Conservation (phyloP, 1,139 yeast genomes). For the Insectozyma bohioensis region DNA sequence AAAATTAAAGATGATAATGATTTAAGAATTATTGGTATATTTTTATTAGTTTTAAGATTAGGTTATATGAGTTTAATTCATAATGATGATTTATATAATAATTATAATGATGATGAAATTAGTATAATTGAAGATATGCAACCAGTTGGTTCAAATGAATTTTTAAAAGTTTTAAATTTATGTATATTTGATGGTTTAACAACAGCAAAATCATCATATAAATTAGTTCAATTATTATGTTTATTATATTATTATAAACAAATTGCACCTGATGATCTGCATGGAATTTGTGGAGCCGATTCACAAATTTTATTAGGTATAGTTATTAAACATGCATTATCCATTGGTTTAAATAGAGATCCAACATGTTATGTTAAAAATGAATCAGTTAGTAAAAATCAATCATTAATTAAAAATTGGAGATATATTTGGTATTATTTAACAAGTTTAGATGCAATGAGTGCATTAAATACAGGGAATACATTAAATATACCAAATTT, state of each 20-base stretch:
- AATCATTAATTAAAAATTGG: slow-evolving; percentile 33
- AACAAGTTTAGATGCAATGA: slow-evolving; percentile 29
- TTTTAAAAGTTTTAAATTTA: slow-evolving; percentile 27
- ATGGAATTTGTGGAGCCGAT: slow-evolving; percentile 46
- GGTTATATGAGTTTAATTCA: slow-evolving; percentile 45
- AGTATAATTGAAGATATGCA: slow-evolving; percentile 30
- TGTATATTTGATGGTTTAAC: slow-evolving; percentile 34
- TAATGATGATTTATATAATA: slow-evolving; percentile 30
- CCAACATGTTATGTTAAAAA: slow-evolving; percentile 35
- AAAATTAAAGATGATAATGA: slow-evolving; percentile 33
- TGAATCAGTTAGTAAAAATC: slow-evolving; percentile 30
- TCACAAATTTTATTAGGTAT: slow-evolving; percentile 40
- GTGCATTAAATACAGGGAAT: slow-evolving; percentile 37
- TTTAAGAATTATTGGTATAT: slow-evolving; percentile 31
- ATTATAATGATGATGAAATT: slow-evolving; percentile 29
- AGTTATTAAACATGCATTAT: slow-evolving; percentile 39
- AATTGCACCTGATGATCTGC: slow-evolving; percentile 44
- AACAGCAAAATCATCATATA: slow-evolving; percentile 31
- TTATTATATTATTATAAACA: slow-evolving; percentile 37
- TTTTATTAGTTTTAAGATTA: slow-evolving; percentile 32
- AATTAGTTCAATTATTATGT: slow-evolving; percentile 33
- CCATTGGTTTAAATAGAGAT: slow-evolving; percentile 47
- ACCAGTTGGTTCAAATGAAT: slow-evolving; percentile 23
- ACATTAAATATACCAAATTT: slow-evolving; percentile 27
- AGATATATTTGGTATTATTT: slow-evolving; percentile 40